Evolutionary conservation across 179 eudicot species (phyloP), one percentile per base, ranked within the genome.

Genomic region (Silene coronaria): DNA sequence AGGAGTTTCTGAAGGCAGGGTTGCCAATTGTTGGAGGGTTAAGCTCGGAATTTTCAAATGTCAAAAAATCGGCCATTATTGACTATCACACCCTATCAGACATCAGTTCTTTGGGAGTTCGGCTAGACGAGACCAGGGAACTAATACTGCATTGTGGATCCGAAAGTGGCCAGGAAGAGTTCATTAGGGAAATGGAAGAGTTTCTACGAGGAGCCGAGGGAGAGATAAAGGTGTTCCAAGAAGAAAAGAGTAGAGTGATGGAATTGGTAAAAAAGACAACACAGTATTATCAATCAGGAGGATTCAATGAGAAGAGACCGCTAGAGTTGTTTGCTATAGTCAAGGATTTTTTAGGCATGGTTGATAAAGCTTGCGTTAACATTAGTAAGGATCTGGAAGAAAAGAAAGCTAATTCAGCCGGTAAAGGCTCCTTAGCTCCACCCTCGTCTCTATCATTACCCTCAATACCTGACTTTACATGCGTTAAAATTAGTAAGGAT

Each of bases 261-360:
- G 88, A 79, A 28, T 75, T 86, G 13, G 93, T 95, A 53, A 92
- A 82, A 84, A 88, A 76, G 72, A 92, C 99, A 17, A 84, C 87
- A 61, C 89, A 92, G 32, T 91, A 92, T 57, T 91, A 88, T 64
- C 99, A 92, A 67, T 84, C 95, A 27, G 96, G 96, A 67, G 84
- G 76, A 26, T 86, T 86, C 9, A 89, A 83, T 67, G 96, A 85
- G 16, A 91, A 78, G 74, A 80, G 82, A 27, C 87, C 89, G 17
- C 83, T 92, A 66, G 96, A 91, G 77, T 48, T 95, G 71, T 95
- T 92, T 69, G 86, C 76, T 11, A 87, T 91, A 63, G 91, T 93
- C 14, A 89, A 82, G 58, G 96, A 88, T 81, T 93, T 93, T 72
- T 76, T 91, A n/a, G 75, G 75, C 59, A 88, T 85, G 91, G 96